A percentile compares a stretch with the other conserved stretches of the same genome.
These are phyloP conservation scores for Zymoseptoria tritici DNA, from an alignment of 2,329 filamentous ascomycete species.

Conservation along the genomic window DNA sequence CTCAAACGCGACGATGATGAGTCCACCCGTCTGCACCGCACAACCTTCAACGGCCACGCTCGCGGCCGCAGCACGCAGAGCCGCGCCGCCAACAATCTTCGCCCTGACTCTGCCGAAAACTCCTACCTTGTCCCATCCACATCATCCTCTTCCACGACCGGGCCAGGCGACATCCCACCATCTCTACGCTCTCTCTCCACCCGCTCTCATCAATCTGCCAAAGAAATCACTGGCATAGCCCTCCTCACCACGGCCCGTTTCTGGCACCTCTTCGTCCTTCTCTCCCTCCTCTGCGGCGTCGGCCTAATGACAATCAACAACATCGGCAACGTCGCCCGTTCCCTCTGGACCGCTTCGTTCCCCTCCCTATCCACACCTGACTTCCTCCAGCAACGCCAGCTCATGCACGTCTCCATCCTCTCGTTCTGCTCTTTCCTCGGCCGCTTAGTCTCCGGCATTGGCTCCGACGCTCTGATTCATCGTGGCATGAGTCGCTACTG, in stretches of 20 bases:
- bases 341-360: constrained; percentile 71
- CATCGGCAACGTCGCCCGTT: constrained; percentile 79
- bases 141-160: constrained; percentile 43
- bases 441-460: constrained; percentile 67
- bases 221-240: constrained; percentile 82
- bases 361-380: constrained; percentile 29
- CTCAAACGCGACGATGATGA: constrained; percentile 12
- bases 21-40: constrained; percentile 12
- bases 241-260: constrained; percentile 70
- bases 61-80: constrained; percentile 3
- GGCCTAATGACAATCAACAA: constrained; percentile 99
- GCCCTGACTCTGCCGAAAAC: constrained; percentile 57
- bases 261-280: constrained; percentile 81
- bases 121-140: constrained; percentile 68
- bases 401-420: constrained; percentile 90
- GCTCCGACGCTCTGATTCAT: constrained; percentile 84
- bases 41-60: constrained; percentile 4
- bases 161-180: constrained; percentile 44
- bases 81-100: constrained; percentile 4
- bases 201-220: constrained; percentile 55
- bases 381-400: constrained; percentile 73
- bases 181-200: constrained; percentile 1
- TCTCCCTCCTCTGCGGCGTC: constrained; percentile 86
- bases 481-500: constrained; percentile 71
- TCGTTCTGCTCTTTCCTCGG: constrained; percentile 81